These are phyloP conservation scores for Smittium culicis DNA, from an alignment of 371 early-diverging fungal genomes.

Conservation along the genomic window DNA sequence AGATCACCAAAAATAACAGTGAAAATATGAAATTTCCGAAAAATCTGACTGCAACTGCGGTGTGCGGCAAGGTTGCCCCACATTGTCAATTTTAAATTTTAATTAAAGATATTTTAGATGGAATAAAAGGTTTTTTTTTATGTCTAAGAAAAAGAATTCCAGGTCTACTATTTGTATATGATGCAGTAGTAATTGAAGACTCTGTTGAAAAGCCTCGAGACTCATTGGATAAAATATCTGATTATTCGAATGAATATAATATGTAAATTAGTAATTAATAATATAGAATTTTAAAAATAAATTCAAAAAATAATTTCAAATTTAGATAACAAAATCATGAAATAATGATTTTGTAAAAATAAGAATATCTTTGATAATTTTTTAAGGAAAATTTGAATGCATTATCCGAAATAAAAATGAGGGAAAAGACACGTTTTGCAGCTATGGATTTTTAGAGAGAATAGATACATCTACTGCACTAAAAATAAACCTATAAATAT, in stretches of 20 bases:
- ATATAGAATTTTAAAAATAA: neutral
- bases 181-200: neutral
- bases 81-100: neutral
- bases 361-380: neutral
- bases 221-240: neutral
- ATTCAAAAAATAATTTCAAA: neutral
- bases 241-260: neutral
- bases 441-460: neutral
- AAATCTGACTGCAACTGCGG: constrained; percentile 1
- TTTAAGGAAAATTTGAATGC: neutral
- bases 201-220: neutral
- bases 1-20: neutral
- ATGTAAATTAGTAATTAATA: constrained; percentile 3
- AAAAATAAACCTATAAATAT: neutral
- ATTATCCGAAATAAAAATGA: neutral
- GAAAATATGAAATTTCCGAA: neutral
- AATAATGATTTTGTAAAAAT: neutral
- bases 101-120: constrained; percentile 1
- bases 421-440: neutral
- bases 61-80: neutral
- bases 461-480: neutral
- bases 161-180: neutral
- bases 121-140: neutral
- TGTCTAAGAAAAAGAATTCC: neutral
- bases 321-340: neutral